Conservation (phyloP, 2,329 filamentous ascomycete species). For the Neoscytalidium dimidiatum region DNA sequence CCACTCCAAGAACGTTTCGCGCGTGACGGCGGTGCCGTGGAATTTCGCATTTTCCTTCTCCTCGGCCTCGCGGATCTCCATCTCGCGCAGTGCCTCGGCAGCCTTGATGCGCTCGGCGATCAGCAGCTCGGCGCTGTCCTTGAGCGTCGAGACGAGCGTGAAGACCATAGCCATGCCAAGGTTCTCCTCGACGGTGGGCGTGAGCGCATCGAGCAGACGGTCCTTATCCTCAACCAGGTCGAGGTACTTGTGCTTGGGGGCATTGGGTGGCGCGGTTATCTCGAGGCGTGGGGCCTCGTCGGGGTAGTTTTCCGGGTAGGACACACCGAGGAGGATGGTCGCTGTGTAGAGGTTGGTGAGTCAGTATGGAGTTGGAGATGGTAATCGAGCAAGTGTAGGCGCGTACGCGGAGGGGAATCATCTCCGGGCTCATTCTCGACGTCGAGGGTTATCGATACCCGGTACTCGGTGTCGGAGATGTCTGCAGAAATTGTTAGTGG, state of each 20-base stretch:
- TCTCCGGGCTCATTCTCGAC: slow-evolving; percentile 64
- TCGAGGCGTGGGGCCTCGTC: slow-evolving; percentile 84
- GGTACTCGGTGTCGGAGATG: slow-evolving; percentile 85
- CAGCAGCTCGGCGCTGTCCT: slow-evolving; percentile 86
- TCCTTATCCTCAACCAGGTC: slow-evolving; percentile 79
- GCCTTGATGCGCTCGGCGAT: slow-evolving; percentile 72
- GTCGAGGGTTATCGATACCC: slow-evolving; percentile 83
- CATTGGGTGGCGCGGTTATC: slow-evolving; percentile 72
- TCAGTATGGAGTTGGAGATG: not conserved
- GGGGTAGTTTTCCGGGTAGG: slow-evolving; percentile 88
- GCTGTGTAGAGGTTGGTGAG: slow-evolving; percentile 43
- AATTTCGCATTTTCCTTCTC: slow-evolving; percentile 96
- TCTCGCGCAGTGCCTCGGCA: slow-evolving; percentile 55
- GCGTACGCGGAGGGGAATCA: slow-evolving; percentile 59
- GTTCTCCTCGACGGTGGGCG: slow-evolving; percentile 83
- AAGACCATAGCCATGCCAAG: slow-evolving; percentile 98
- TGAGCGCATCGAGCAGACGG: slow-evolving; percentile 68
- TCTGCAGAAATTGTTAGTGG: slow-evolving; percentile 54
- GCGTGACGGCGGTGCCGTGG: slow-evolving; percentile 85
- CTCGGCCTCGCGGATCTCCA: slow-evolving; percentile 66
- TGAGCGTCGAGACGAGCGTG: slow-evolving; percentile 81
- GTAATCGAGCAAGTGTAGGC: not conserved
- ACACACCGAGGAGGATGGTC: slow-evolving; percentile 77
- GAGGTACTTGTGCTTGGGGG: slow-evolving; percentile 70
- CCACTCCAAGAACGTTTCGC: slow-evolving; percentile 84